Evolutionary conservation across 495 filamentous ascomycete species (phyloP).

Genomic region (Glonium stellatum): DNA sequence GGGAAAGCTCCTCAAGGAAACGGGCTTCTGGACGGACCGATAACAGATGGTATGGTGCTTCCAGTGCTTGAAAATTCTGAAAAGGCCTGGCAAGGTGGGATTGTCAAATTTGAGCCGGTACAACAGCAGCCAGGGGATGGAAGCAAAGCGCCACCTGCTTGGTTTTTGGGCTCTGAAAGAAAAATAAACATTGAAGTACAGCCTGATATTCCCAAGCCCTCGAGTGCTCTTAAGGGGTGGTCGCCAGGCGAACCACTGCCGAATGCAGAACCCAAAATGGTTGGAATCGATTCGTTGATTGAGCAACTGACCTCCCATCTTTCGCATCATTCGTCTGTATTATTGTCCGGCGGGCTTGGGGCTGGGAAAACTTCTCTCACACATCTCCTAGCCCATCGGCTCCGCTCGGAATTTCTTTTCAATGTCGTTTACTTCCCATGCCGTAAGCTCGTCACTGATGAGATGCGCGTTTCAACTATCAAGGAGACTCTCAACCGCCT

Average conservation of each 20-base stretch:
- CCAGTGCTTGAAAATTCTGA: slow-evolving; percentile 32
- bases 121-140: slow-evolving; percentile 34
- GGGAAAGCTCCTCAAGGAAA: slow-evolving; percentile 45
- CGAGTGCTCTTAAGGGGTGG: slow-evolving; percentile 12
- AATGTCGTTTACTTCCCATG: slow-evolving; percentile 78
- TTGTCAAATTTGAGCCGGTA: slow-evolving; percentile 65
- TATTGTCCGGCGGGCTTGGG: slow-evolving; percentile 81
- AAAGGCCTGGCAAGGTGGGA: slow-evolving; percentile 62
- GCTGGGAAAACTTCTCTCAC: slow-evolving; percentile 78
- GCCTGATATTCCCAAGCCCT: slow-evolving; percentile 46
- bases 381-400: slow-evolving; percentile 55
- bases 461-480: slow-evolving; percentile 77
- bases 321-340: slow-evolving; percentile 76
- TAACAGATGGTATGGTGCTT: slow-evolving; percentile 83
- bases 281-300: slow-evolving; percentile 76
- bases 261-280: slow-evolving; percentile 52
- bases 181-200: slow-evolving; percentile 67
- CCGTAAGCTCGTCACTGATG: slow-evolving; percentile 75
- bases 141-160: slow-evolving; percentile 50
- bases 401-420: slow-evolving; percentile 61
- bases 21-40: slow-evolving; percentile 70
- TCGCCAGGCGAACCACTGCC: slow-evolving; percentile 49
- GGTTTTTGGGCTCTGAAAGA: slow-evolving; percentile 71
- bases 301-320: slow-evolving; percentile 63
- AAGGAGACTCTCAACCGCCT: slow-evolving; percentile 78